Evolutionary conservation across 805 yeast species (phyloP), one percentile per base, ranked within the genome.

Genomic region (Sungouiozyma ichnusensis): DNA sequence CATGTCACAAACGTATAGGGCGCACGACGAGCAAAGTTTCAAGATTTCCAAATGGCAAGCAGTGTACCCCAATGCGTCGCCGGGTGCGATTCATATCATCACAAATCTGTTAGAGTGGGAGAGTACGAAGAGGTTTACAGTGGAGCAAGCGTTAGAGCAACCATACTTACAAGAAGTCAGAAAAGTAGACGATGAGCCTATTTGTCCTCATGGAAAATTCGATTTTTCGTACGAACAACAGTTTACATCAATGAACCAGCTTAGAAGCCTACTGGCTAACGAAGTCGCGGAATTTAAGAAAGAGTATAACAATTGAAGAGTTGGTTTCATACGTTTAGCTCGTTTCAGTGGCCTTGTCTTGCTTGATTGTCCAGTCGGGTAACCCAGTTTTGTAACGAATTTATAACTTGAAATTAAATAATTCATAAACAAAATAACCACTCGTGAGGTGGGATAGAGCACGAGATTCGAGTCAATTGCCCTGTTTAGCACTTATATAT

Each of bases 191-290:
- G 77, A 74, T 41, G 95, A 84, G 55, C 75, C 81, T 0, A 58
- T 41, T 2, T 71, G 81, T 43, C 49, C 57, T 0, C 54, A 56
- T 2, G 61, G 64, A 8, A 62, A 66, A 2, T 82, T 86, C 53
- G 80, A 81, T 53, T 82, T 81, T 52, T 70, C 76, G 27, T 84
- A 81, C 57, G 96, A 87, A 52, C 56, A 62, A 16, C 42, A 53
- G 8, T 55, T 63, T 2, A 49, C 49, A 8, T 57, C 67, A 7
- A 60, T 73, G 55, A 60, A 63, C 20, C 74, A 71, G 15, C 62
- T 78, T 56, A 76, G 74, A 49, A 55, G 62, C 3, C 57, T 71
- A 44, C 59, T 80, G 3, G 67, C 65, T 20, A 67, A 68, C 13
- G 86, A 79, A 55, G 82, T 79, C 3, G 64, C 64, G 16, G 47